Evolutionary conservation across 805 yeast species (phyloP), one percentile per base, ranked within the genome.

Genomic region (Wickerhamiella domercqiae): DNA sequence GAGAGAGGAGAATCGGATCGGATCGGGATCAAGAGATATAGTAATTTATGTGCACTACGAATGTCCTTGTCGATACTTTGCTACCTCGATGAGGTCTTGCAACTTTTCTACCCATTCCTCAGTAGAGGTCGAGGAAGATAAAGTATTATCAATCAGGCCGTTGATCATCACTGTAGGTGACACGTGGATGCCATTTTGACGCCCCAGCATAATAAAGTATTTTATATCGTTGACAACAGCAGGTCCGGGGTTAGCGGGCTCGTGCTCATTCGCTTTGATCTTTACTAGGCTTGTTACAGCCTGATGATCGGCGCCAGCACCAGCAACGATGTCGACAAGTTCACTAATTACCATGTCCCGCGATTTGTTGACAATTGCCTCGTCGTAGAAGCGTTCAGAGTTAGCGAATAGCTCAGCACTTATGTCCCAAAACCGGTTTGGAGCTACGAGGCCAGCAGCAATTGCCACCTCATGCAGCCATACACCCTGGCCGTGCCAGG

Each of bases 401-500:
- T 70, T 64, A 21, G 67, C 68, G 51, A 76, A 79, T 33, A 83
- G 55, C 1, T 68, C 61, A 32, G 61, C 55, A 7, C 77, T 67
- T 34, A 73, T 70, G 28, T 68, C 60, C 68, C 82, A 69, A 53
- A 78, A 72, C 44, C 60, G 55, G 1, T 52, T 55, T 1, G 80
- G 77, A 13, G 60, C 63, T 35, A 68, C 61, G 34, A 44, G 48
- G n/a, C 78, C 79, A 21, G 76, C 74, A 0, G 76, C 84, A 19
- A 83, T 55, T 0, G 78, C 66, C 30, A 78, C 78, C 51, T 83
- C 94, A 53, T 78, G 77, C 29, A 73, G 61, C 26, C 71, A 57
- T 4, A 71, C 67, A 1, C 87, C 75, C 39, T 73, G 71, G 32
- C 86, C 76, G 54, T 83, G 94, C 94, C 94, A 83, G 46, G 93